phyloP scores from a whole-genome alignment of 345 rosid genomes.

The Linum tenue region DNA sequence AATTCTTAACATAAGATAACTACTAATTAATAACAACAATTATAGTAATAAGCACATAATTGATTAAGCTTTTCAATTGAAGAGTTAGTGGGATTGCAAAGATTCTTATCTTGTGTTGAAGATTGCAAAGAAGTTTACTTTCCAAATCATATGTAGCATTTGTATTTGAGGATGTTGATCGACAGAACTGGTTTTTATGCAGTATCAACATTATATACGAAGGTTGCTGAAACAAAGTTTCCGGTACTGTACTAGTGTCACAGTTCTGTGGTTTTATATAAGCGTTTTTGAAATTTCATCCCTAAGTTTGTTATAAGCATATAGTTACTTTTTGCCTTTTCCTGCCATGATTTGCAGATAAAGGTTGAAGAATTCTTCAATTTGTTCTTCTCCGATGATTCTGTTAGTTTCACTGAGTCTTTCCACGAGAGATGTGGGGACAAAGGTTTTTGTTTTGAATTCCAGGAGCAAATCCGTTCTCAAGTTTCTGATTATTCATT shows the following conservation, averaged over 20 bases:
- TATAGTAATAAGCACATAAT: no score
- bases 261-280: slow-evolving; percentile 16
- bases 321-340: slow-evolving; percentile 7
- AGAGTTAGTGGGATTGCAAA: background rate
- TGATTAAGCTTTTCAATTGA: background rate
- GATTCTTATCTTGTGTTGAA: background rate
- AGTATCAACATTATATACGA: slow-evolving; percentile 58
- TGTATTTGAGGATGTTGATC: slow-evolving; percentile 1
- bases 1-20: no score
- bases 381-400: slow-evolving; percentile 65
- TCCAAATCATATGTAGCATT: background rate
- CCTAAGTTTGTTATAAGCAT: slow-evolving; percentile 3
- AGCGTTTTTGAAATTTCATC: background rate
- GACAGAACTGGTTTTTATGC: slow-evolving; percentile 31
- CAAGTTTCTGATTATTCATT: slow-evolving; percentile 3
- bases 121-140: no score
- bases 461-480: slow-evolving; percentile 5
- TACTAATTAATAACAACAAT: no score
- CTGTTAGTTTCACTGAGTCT: slow-evolving; percentile 52
- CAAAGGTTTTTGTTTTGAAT: slow-evolving; percentile 49
- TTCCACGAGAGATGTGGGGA: slow-evolving; percentile 82
- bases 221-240: slow-evolving; percentile 71
- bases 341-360: slow-evolving; percentile 40
- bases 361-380: slow-evolving; percentile 71
- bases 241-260: slow-evolving; percentile 39